Base-by-base conservation (phyloP, 768 basidiomycete genomes). In the Leccinum longicurvipes region DNA sequence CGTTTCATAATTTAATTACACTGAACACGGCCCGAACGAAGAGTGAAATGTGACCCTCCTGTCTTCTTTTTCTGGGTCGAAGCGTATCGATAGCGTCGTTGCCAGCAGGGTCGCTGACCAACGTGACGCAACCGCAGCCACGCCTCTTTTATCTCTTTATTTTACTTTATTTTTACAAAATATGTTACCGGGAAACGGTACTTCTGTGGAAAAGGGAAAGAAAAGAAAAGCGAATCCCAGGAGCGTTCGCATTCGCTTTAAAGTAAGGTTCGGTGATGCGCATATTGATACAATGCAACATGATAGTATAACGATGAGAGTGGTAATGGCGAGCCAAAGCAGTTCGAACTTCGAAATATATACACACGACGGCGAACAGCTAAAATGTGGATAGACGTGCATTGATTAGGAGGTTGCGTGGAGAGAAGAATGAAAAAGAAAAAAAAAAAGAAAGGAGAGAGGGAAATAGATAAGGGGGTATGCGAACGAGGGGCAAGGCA, bases 211-310 rank as follows among this genome's bases (percentile, higher is more conserved):
- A 54, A 36, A 55, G 19, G 17, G n/a, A 41, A 17, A 10, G 39
- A 14, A 24, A 45, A 12, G 15, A 45, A 24, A 11, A 0, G 5
- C 21, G 49, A 31, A 29, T 34, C 23, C 42, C 47, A 47, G 19
- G 29, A 41, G n/a, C 17, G 19, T 39, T 50, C 17, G 45, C 56
- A 41, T 41, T 32, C 47, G 54, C 39, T 36, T 24, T 45, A 2
- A 34, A 23, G 17, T 7, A 9, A 34, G 25, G 46, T 54, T 54
- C 51, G n/a, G 31, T 25, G 49, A 54, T 49, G 47, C 44, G 42
- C 11, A 51, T 49, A 52, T 45, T 21, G 27, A 58, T 68, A 60
- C 29, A 66, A 52, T 67, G 64, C 67, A 67, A 55, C 55, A 58
- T 54, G 55, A 54, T 67, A 53, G 54, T 55, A 56, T 61, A 60